Evolutionary conservation across 2,329 filamentous ascomycete species (phyloP).

Genomic region (Penicillium freii): DNA sequence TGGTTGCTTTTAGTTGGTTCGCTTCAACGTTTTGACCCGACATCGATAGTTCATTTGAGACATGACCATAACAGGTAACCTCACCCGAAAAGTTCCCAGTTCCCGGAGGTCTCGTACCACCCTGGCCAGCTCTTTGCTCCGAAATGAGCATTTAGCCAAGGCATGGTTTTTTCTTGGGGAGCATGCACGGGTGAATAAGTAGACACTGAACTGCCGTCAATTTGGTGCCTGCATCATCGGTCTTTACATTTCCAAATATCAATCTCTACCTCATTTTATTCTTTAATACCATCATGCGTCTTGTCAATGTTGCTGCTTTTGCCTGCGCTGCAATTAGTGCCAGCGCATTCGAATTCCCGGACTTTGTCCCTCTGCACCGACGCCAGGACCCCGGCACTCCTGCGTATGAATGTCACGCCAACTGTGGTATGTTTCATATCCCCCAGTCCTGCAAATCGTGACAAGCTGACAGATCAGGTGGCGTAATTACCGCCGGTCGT

Average conservation of each 20-base stretch:
- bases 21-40: not conserved
- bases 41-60: not conserved
- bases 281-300: not conserved
- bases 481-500: not conserved
- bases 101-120: not conserved
- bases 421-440: slow-evolving; percentile 30
- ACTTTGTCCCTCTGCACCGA: slow-evolving; percentile 4
- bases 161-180: not conserved
- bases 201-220: not conserved
- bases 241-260: not conserved
- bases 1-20: not conserved
- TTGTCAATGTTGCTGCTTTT: not conserved
- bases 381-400: slow-evolving; percentile 26
- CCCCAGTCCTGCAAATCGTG: not conserved
- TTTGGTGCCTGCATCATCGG: not conserved
- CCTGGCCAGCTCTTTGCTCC: not conserved
- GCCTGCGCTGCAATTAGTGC: not conserved
- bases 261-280: not conserved
- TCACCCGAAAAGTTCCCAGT: not conserved
- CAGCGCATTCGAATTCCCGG: slow-evolving; percentile 1
- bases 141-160: not conserved
- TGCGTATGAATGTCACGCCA: slow-evolving; percentile 36
- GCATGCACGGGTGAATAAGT: not conserved
- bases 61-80: not conserved
- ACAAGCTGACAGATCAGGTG: not conserved